phyloP scores from a whole-genome alignment of 2,329 filamentous ascomycete genomes.

The Mycosphaerelloides madeirae region DNA sequence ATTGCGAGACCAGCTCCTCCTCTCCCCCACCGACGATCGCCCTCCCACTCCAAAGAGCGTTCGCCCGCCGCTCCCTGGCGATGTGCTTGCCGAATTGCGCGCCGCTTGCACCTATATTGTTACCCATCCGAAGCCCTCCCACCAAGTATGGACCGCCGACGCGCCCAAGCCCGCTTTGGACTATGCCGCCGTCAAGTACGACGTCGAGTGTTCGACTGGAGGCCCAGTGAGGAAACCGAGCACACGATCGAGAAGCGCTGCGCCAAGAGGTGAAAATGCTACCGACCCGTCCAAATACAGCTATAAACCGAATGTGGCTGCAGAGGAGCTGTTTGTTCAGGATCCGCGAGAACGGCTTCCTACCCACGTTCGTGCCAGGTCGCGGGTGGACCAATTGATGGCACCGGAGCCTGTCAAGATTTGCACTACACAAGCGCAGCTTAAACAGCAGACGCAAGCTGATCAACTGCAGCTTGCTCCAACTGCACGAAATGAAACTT shows the following conservation, averaged over 20 bases:
- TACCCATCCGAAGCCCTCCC: constrained; percentile 34
- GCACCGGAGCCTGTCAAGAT: constrained; percentile 11
- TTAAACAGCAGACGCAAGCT: constrained; percentile 1
- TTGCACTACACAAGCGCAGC: background rate
- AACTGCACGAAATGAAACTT: constrained; percentile 29
- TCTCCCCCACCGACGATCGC: constrained; percentile 30
- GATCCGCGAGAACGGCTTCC: constrained; percentile 5
- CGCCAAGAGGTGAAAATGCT: constrained; percentile 9
- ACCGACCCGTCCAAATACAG: constrained; percentile 16
- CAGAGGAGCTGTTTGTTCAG: constrained; percentile 22
- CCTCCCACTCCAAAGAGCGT: constrained; percentile 41
- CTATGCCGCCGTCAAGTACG: constrained; percentile 30
- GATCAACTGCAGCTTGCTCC: constrained; percentile 26
- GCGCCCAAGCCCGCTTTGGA: constrained; percentile 29
- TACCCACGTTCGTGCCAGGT: constrained; percentile 15
- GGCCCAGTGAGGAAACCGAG: constrained; percentile 8
- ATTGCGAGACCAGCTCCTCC: constrained; percentile 27
- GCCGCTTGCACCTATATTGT: constrained; percentile 43
- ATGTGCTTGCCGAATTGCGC: constrained; percentile 43
- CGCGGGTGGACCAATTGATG: constrained; percentile 29
- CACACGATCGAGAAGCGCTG: constrained; percentile 4
- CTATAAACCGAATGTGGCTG: constrained; percentile 14
- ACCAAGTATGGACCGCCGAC: constrained; percentile 31
- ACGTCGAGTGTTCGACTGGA: constrained; percentile 8
- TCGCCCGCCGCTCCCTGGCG: constrained; percentile 39